Evolutionary conservation across 495 filamentous ascomycete species (phyloP).

Genomic region (Penicillium angulare): DNA sequence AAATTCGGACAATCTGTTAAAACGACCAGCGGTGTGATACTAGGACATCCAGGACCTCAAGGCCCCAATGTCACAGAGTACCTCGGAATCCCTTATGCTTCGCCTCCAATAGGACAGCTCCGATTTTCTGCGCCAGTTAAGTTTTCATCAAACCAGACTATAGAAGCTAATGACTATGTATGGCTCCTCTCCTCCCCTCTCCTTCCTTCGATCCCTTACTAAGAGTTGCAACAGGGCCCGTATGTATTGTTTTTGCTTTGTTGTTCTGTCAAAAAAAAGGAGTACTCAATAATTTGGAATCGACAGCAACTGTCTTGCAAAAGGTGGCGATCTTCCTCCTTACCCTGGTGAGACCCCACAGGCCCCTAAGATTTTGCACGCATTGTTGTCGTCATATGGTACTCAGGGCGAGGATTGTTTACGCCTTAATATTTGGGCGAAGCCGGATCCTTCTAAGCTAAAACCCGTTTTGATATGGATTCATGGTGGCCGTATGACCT

Average conservation of each 20-base stretch:
- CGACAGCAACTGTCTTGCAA: constrained; percentile 5
- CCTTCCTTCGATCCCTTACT: neutral
- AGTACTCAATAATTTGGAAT: too few relatives aligned
- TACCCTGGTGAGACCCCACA: constrained; percentile 32
- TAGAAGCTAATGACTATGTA: constrained; percentile 23
- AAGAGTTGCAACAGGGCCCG: neutral
- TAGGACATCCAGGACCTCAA: constrained; percentile 42
- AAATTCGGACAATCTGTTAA: neutral
- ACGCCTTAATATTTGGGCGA: constrained; percentile 47
- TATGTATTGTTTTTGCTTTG: too few relatives aligned
- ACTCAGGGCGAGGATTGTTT: constrained; percentile 45
- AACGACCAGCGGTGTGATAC: constrained; percentile 37
- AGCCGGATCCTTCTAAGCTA: constrained; percentile 9
- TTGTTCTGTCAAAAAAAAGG: too few relatives aligned
- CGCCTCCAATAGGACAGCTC: constrained; percentile 43
- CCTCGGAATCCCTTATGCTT: constrained; percentile 49
- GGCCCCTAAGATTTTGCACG: constrained; percentile 21
- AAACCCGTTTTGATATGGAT: constrained; percentile 33
- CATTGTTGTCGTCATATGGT: constrained; percentile 22
- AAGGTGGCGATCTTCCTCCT: neutral
- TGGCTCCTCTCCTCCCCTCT: neutral
- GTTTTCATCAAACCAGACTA: constrained; percentile 5
- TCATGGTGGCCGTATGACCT: constrained; percentile 37
- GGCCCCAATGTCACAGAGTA: constrained; percentile 43
- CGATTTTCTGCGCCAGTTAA: constrained; percentile 42